Evolutionary conservation across 148 eudicot genomes (phyloP), one percentile per base, ranked within the genome.

Genomic region (Spergularia marina): DNA sequence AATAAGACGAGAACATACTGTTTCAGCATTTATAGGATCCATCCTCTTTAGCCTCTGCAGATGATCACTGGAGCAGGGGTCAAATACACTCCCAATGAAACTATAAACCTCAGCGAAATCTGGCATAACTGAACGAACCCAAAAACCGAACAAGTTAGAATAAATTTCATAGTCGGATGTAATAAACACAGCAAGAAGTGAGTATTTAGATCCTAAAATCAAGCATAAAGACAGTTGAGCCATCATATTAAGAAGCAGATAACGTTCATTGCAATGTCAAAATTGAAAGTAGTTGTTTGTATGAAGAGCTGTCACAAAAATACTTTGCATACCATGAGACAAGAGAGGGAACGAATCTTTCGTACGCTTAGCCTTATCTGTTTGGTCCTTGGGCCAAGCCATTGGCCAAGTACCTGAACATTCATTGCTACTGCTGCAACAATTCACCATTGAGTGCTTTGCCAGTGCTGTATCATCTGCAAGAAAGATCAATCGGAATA

Each of bases 51-150:
- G 81, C 59, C 82, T 86, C 78, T 88, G 87, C 80, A 91, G 70
- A 79, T 93, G 96, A 80, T 83, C 86, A 40, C 84, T 73, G 9
- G 85, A 77, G 70, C 64, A 74, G 49, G 98, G 96, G 54, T 93
- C 98, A 72, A 93, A 93, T 63, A 91, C 87, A 79, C 96, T 91
- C 63, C 96, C 98, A 51, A 93, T 84, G 80, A 93, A 93, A 76
- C 87, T 79, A 82, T 93, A 91, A 47, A 91, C 98, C 80, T 91
- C 85, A 65, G 91, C 82, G 74, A 93, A 93, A 72, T 93, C 96
- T 10, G 97, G 98, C 85, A 87, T 78, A 58, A 82, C 98, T 93
- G 94, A 83, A 80, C 18, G 40, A 59, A 8, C 34, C 7, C 49
- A 44, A 73, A 74, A 30, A 2, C 13, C 67, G 20, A 55, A 57